Conservation (phyloP, 257 asterid genomes). For the Mitragyna speciosa region DNA sequence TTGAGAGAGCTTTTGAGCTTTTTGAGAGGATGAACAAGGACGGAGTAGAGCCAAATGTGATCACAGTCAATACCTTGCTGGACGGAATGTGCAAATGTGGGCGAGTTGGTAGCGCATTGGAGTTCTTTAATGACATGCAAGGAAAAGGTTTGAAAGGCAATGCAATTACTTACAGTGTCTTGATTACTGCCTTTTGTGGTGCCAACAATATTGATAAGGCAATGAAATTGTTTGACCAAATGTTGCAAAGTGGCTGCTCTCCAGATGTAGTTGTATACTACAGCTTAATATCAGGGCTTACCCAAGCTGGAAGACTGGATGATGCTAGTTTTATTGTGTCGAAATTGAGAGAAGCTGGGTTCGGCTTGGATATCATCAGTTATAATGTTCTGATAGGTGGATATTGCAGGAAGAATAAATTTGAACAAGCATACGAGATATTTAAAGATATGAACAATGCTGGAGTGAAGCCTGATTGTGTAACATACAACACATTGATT, state of each 20-base stretch:
- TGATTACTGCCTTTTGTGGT: conserved; percentile 71
- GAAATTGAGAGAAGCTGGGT: conserved; percentile 66
- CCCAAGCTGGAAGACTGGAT: conserved; percentile 64
- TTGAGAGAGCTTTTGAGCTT: conserved; percentile 54
- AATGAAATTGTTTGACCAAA: conserved; percentile 57
- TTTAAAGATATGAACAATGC: conserved; percentile 61
- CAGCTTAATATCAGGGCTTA: conserved; percentile 68
- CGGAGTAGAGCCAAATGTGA: conserved; percentile 44
- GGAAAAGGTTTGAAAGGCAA: conserved; percentile 62
- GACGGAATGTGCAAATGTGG: conserved; percentile 73
- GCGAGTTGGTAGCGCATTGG: conserved; percentile 57
- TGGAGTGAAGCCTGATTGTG: conserved; percentile 64
- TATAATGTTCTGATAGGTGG: conserved; percentile 76
- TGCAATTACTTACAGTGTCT: conserved; percentile 48
- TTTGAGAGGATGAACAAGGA: conserved; percentile 56
- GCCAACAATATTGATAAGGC: conserved; percentile 74
- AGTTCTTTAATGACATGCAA: conserved; percentile 43
- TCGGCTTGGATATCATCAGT: conserved; percentile 52
- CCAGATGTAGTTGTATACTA: conserved; percentile 70
- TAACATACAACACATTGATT: conserved; percentile 72
- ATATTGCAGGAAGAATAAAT: conserved; percentile 60
- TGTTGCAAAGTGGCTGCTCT: conserved; percentile 50
- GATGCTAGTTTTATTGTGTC: conserved; percentile 55
- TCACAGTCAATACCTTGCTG: conserved; percentile 58
- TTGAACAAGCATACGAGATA: conserved; percentile 52